Conservation (phyloP, 2,329 filamentous ascomycete genomes). For the Nigrospora osmanthi region DNA sequence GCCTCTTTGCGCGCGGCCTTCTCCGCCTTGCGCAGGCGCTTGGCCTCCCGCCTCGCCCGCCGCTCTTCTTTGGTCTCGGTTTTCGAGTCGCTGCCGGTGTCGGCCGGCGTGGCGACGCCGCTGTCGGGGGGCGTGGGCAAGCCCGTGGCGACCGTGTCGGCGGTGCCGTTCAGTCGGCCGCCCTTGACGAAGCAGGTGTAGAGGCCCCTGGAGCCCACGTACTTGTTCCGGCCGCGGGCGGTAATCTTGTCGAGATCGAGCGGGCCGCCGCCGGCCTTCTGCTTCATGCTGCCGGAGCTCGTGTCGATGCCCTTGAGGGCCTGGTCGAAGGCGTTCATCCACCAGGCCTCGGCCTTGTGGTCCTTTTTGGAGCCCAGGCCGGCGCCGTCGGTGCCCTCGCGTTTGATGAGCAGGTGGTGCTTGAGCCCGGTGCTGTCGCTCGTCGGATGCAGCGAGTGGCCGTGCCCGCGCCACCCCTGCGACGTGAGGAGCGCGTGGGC, state of each 20-base stretch:
- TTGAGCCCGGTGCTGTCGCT: conserved; percentile 68
- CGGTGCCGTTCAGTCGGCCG: conserved; percentile 66
- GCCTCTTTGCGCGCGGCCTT: conserved; percentile 17
- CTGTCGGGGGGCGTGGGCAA: conserved; percentile 22
- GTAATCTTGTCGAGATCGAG: conserved; percentile 44
- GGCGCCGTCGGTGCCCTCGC: conserved; percentile 66
- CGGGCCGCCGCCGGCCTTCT: conserved; percentile 46
- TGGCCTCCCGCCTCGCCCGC: conserved; percentile 14
- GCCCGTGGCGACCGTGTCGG: conserved; percentile 21
- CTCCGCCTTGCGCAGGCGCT: conserved; percentile 16
- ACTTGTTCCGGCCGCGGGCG: conserved; percentile 40
- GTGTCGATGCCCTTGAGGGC: conserved; percentile 73
- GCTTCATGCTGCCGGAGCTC: conserved; percentile 44
- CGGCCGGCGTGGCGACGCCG: conserved; percentile 16
- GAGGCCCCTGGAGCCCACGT: conserved; percentile 56
- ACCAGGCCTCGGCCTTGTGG: conserved; percentile 79
- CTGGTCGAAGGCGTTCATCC: conserved; percentile 90
- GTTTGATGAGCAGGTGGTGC: conserved; percentile 74
- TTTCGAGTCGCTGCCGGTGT: conserved; percentile 12
- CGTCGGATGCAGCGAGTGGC: conserved; percentile 76
- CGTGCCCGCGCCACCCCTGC: conserved; percentile 85
- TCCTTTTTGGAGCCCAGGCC: conserved; percentile 73
- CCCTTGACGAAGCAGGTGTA: conserved; percentile 84
- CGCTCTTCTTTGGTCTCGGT: conserved; percentile 26
- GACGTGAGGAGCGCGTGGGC: conserved; percentile 73